Conservation (phyloP, 2,329 filamentous ascomycete species). For the Clarireedia homoeocarpa region DNA sequence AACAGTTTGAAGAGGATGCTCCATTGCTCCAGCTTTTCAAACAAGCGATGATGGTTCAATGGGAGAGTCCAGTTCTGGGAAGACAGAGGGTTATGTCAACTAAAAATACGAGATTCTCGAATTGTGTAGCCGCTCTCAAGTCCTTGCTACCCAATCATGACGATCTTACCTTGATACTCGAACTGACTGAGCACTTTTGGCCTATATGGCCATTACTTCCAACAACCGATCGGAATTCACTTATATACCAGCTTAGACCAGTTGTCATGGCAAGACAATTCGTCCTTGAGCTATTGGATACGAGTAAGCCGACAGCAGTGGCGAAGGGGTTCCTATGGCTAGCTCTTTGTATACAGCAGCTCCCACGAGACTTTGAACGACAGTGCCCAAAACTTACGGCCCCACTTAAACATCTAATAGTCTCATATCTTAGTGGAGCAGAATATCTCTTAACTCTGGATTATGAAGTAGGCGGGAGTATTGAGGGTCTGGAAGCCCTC, state of each 20-base stretch:
- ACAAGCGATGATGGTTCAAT: conserved; percentile 13
- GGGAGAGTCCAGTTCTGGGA: neutral
- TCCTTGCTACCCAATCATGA: conserved; percentile 5
- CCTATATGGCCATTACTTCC: conserved; percentile 20
- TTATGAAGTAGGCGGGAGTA: conserved; percentile 35
- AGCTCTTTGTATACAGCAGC: conserved; percentile 35
- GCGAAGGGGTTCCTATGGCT: conserved; percentile 38
- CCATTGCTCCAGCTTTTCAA: conserved; percentile 16
- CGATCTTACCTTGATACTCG: conserved; percentile 18
- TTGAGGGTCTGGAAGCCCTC: conserved; percentile 46
- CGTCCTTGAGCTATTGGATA: neutral
- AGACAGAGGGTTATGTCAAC: neutral
- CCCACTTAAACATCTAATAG: conserved; percentile 36
- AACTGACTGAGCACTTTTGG: conserved; percentile 22
- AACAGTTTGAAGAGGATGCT: conserved; percentile 10
- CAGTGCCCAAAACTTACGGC: conserved; percentile 30
- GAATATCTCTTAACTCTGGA: conserved; percentile 39
- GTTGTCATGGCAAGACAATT: neutral
- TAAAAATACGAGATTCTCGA: neutral
- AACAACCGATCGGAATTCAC: neutral
- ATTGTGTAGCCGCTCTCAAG: neutral
- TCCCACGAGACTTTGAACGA: conserved; percentile 33
- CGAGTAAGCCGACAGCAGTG: conserved; percentile 24
- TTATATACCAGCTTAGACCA: too few relatives aligned
- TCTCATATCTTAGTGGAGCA: conserved; percentile 38